phyloP scores from a whole-genome alignment of 352 stramenopile species.

The Globisporangium yorkense region DNA sequence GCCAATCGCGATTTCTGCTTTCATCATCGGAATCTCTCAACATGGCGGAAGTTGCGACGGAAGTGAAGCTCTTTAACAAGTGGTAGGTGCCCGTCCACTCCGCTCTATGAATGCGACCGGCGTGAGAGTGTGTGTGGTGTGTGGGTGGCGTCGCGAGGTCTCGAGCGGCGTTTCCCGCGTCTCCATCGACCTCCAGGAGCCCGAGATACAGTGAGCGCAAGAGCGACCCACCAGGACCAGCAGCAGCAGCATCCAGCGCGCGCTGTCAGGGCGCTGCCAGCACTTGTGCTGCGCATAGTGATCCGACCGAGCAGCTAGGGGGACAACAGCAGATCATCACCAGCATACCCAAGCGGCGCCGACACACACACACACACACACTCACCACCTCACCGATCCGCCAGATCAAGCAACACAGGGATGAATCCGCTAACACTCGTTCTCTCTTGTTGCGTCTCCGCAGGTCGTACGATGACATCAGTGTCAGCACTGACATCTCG shows the following conservation, averaged over 20 bases:
- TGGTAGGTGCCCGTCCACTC: slow-evolving; percentile 50
- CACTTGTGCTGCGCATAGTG: too few species aligned
- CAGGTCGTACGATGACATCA: slow-evolving; percentile 98
- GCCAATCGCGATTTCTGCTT: slow-evolving; percentile 27
- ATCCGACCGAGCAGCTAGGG: too few species aligned
- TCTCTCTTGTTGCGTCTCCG: background rate
- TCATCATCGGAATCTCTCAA: slow-evolving; percentile 89
- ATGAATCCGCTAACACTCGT: background rate
- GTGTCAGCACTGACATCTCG: slow-evolving; percentile 96
- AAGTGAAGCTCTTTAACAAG: slow-evolving; percentile 95
- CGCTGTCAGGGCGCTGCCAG: too few species aligned
- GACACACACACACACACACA: background rate
- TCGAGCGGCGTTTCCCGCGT: background rate
- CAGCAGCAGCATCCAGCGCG: background rate
- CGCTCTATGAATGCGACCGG: background rate
- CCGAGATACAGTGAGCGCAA: background rate
- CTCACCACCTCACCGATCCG: too few species aligned
- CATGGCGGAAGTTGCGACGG: slow-evolving; percentile 89
- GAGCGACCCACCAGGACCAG: background rate
- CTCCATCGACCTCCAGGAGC: background rate
- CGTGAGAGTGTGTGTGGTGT: background rate
- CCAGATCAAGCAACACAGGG: background rate
- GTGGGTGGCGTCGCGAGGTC: background rate
- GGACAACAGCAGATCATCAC: too few species aligned
- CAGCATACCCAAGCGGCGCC: too few species aligned